Percentiles rank a stretch among this genome's conserved stretches.
These are phyloP conservation scores for Trifolium dubium DNA, from an alignment of 306 rosid genomes.

Conservation along the genomic window DNA sequence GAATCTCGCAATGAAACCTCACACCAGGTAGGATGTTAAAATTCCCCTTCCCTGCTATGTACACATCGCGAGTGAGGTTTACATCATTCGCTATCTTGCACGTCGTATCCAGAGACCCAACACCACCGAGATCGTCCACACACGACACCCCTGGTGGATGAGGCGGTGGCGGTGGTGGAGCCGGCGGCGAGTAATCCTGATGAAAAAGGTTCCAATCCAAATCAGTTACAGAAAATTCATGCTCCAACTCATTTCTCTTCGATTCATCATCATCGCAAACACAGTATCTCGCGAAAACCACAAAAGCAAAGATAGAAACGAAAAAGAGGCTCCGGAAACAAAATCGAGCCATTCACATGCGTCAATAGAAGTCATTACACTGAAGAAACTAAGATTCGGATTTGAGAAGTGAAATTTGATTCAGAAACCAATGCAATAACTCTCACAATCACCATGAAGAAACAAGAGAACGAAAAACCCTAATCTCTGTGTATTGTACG, in stretches of 20 bases:
- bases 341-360: constrained; percentile 88
- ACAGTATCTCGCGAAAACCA: constrained; percentile 37
- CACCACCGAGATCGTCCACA: constrained; percentile 81
- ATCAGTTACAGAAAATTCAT: constrained; percentile 56
- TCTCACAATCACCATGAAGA: constrained; percentile 37
- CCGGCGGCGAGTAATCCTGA: constrained; percentile 96
- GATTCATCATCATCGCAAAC: constrained; percentile 42
- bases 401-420: constrained; percentile 42
- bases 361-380: constrained; percentile 70
- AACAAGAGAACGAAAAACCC: constrained; percentile 32
- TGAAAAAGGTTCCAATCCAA: constrained; percentile 71
- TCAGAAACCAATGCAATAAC: constrained; percentile 48
- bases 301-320: constrained; percentile 41
- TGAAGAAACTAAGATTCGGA: constrained; percentile 42
- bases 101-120: constrained; percentile 85
- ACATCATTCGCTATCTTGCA: constrained; percentile 77
- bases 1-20: constrained; percentile 71
- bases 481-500: constrained; percentile 16
- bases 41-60: constrained; percentile 92
- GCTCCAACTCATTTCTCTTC: constrained; percentile 41
- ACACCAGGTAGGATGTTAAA: constrained; percentile 93
- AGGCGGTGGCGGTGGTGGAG: constrained; percentile 99
- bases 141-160: constrained; percentile 94
- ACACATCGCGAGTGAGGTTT: constrained; percentile 93
- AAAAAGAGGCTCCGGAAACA: constrained; percentile 53